Base-by-base conservation (phyloP, 306 rosid genomes). In the Gynostemma pentaphyllum region DNA sequence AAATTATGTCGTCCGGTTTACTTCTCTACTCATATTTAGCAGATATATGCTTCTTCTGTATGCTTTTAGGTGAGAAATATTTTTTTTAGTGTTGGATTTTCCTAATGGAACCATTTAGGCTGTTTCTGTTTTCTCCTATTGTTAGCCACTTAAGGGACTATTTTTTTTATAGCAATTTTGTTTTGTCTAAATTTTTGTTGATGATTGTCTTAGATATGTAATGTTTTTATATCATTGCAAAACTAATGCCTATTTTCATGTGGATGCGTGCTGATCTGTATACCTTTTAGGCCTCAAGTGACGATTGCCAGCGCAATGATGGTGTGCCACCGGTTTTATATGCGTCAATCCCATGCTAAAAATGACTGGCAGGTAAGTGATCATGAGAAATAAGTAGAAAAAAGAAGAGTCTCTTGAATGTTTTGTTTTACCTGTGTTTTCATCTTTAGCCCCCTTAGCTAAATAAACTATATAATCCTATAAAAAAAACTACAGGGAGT, bases 311-410 rank as follows among this genome's bases (percentile, higher is more conserved):
- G 76, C 46, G 82, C 78, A 23, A 81, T 81, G 71, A 30, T 81
- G 80, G 45, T 81, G 66, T 81, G 85, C 78, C 85, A 81, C 74
- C 78, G 74, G 55, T 81, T 81, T 67, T 81, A 71, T 67, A 68
- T 81, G 75, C 66, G 66, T 45, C 80, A 77, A 40, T 81, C 85
- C 57, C 85, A 68, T 67, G 80, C 85, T 53, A 74, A 74, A 69
- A 77, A 77, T 72, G 85, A 72, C 68, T 77, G 85, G 85, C 78
- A 77, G 85, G 85, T 77, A 74, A 47, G 53, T n/a, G n/a, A n/a
- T n/a, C n/a, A n/a, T n/a, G n/a, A n/a, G n/a, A n/a, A n/a, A n/a
- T n/a, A n/a, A n/a, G n/a, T n/a, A n/a, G n/a, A n/a, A n/a, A n/a
- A n/a, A n/a, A n/a, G n/a, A n/a, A n/a, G n/a, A n/a, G n/a, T n/a